phyloP scores from a whole-genome alignment of 805 yeast genomes.

The Pichia thaimueangensis region DNA sequence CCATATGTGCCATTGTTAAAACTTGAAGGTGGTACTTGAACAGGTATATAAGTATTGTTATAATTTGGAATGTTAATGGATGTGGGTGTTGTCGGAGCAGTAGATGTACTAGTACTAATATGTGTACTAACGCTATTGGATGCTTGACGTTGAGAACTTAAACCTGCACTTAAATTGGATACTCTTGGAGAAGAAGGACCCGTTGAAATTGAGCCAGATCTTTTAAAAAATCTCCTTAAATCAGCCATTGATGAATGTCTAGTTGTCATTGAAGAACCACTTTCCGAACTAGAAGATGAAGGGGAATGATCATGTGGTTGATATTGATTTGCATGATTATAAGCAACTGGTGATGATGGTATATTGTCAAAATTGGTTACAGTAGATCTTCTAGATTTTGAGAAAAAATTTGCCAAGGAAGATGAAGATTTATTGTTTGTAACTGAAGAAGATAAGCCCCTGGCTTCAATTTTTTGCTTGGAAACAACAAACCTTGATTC shows the following conservation, averaged over 20 bases:
- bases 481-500: slow-evolving; percentile 85
- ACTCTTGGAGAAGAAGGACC: slow-evolving; percentile 25
- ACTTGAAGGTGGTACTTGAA: slow-evolving; percentile 10
- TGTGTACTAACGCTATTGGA: slow-evolving; percentile 5
- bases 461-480: slow-evolving; percentile 57
- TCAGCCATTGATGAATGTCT: slow-evolving; percentile 78
- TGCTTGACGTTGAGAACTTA: slow-evolving; percentile 26
- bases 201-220: slow-evolving; percentile 25
- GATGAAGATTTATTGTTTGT: slow-evolving; percentile 33
- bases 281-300: slow-evolving; percentile 27
- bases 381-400: slow-evolving; percentile 37
- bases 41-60: slow-evolving; percentile 4
- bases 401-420: slow-evolving; percentile 45
- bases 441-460: slow-evolving; percentile 20
- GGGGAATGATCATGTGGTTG: slow-evolving; percentile 22
- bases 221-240: slow-evolving; percentile 64
- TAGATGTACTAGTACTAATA: background rate
- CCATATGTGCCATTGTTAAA: slow-evolving; percentile 42
- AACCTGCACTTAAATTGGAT: slow-evolving; percentile 32
- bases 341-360: slow-evolving; percentile 25
- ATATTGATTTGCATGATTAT: background rate
- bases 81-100: too few species aligned
- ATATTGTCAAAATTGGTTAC: slow-evolving; percentile 20
- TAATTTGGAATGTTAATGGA: background rate
- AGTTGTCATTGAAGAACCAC: slow-evolving; percentile 31